These are phyloP conservation scores for Aurinia saxatilis DNA, from an alignment of 345 rosid genomes.

Conservation along the genomic window DNA sequence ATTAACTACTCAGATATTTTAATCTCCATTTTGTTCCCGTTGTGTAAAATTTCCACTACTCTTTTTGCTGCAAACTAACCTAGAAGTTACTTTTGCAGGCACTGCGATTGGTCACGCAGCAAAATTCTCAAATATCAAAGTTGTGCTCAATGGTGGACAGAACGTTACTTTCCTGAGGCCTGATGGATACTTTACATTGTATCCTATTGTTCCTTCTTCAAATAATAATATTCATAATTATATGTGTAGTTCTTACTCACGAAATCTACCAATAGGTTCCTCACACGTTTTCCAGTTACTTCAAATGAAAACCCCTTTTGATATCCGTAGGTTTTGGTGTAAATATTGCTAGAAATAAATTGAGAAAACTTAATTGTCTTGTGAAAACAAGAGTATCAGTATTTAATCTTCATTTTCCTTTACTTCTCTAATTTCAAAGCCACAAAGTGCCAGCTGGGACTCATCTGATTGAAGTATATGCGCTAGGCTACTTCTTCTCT, in stretches of 20 bases:
- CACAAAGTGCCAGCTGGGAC: conserved; percentile 87
- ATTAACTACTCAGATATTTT: background rate
- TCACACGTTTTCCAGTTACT: background rate
- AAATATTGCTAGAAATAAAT: background rate
- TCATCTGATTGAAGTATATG: conserved; percentile 90
- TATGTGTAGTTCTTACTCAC: background rate
- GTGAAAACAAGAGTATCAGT: background rate
- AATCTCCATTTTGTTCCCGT: background rate
- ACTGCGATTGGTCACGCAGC: conserved; percentile 49
- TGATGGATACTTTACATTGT: conserved; percentile 97
- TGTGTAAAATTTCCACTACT: background rate
- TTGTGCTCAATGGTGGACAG: conserved; percentile 82
- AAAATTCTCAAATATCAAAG: conserved; percentile 65
- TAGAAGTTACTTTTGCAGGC: conserved; percentile 22
- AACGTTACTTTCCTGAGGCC: conserved; percentile 70
- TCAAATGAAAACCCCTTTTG: too few relatives aligned
- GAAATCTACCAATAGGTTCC: background rate
- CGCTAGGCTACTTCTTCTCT: conserved; percentile 83
- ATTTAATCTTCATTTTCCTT: conserved; percentile 35
- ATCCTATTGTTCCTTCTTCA: conserved; percentile 32
- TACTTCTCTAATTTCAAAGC: conserved; percentile 42
- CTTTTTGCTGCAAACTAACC: background rate
- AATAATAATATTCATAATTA: background rate
- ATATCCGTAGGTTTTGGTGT: background rate
- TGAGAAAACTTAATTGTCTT: background rate